These are phyloP conservation scores for Aureobasidium sp. DNA, from an alignment of 2,329 filamentous ascomycete genomes.

Conservation along the genomic window DNA sequence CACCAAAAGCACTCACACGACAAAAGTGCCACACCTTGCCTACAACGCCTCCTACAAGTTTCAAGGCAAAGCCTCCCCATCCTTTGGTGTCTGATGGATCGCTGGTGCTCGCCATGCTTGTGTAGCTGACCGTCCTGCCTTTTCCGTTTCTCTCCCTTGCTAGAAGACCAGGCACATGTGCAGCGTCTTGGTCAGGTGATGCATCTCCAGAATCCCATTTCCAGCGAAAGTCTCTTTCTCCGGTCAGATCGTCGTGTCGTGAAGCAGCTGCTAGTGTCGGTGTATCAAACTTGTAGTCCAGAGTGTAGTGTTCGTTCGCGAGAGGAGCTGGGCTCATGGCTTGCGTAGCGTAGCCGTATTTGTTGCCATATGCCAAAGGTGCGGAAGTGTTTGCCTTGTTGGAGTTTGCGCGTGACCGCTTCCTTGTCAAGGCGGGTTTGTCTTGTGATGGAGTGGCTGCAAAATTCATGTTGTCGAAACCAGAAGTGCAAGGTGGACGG, in stretches of 20 bases:
- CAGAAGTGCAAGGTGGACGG: slow-evolving; percentile 11
- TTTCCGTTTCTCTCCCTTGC: slow-evolving; percentile 31
- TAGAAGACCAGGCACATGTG: slow-evolving; percentile 22
- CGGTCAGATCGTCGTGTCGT: slow-evolving; percentile 24
- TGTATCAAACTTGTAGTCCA: slow-evolving; percentile 45
- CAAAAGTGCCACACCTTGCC: slow-evolving; percentile 85
- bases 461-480: not conserved
- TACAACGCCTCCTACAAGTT: slow-evolving; percentile 58
- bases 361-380: not conserved
- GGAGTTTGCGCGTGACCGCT: slow-evolving; percentile 10
- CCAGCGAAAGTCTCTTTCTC: slow-evolving; percentile 26
- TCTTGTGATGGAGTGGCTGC: slow-evolving; percentile 9
- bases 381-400: slow-evolving; percentile 10
- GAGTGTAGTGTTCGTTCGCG: slow-evolving; percentile 45
- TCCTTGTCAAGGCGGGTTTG: slow-evolving; percentile 6
- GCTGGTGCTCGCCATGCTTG: slow-evolving; percentile 14
- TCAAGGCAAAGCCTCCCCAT: slow-evolving; percentile 55
- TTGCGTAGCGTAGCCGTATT: not conserved
- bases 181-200: slow-evolving; percentile 5
- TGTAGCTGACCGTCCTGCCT: slow-evolving; percentile 12
- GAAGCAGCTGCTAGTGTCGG: slow-evolving; percentile 32
- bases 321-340: slow-evolving; percentile 25
- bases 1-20: slow-evolving; percentile 59
- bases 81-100: slow-evolving; percentile 21
- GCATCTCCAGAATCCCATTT: slow-evolving; percentile 18